Evolutionary conservation across 441 rosid genomes (phyloP), one percentile per base, ranked within the genome.

Genomic region (Gossypium davidsonii): DNA sequence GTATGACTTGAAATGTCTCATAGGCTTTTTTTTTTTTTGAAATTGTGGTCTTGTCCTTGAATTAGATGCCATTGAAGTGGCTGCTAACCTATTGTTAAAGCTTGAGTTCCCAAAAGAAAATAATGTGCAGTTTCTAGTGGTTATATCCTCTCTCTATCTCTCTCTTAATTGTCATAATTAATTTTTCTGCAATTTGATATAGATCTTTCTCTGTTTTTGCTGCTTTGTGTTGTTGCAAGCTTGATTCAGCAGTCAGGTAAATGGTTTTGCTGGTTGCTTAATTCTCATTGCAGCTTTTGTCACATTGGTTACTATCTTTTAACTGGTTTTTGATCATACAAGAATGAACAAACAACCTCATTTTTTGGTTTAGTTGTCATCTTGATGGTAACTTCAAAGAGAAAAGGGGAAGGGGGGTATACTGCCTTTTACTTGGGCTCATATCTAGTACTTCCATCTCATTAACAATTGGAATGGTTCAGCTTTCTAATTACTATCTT

Each of bases 71-170:
- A 28, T 31, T 60, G 48, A 72, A 60, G 49, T 59, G 46, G 59
- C 67, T 72, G 74, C 53, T 60, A 20, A 46, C 48, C 57, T 48
- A 10, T 57, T 72, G 74, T 72, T 60, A 57, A 26, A 60, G 39
- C 74, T 48, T 46, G 59, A 72, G 65, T 71, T 56, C 53, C 49
- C 39, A 21, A 25, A 71, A 25, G 42, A 71, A 59, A 46, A 15
- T 59, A 68, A 15, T 68, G 59, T 3, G 23, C 72, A 68, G 14
- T 68, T 52, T 25, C 39, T 52, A 15, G 26, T 68, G 60, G 26
- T 52, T 68, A 25, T 46, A 14, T 23, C 14, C 23, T 67, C 23
- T 28, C 58, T 28, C 58, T 49, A 0, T 26, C 11, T 14, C 21
- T 0, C 2, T 3, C 31, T 28, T 49, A 28, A 25, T 49, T 67